Evolutionary conservation across 495 filamentous ascomycete genomes (phyloP).

Genomic region (Podospora pseudopauciseta): DNA sequence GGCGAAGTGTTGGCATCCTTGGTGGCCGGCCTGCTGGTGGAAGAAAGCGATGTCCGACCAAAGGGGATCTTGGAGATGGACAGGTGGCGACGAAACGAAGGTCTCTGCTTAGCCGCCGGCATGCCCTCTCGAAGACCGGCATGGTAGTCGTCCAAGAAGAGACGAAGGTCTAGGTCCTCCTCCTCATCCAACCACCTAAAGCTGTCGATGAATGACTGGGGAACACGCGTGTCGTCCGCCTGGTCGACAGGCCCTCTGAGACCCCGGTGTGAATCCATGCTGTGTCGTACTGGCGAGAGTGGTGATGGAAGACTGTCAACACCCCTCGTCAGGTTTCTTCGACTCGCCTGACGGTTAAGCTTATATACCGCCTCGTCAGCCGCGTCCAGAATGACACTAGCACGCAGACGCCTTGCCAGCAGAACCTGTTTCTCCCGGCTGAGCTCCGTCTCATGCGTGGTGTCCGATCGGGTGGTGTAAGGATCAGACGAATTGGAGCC

Average conservation of each 20-base stretch:
- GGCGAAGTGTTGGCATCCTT: slow-evolving; percentile 34
- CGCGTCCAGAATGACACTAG: slow-evolving; percentile 64
- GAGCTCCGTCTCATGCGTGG: slow-evolving; percentile 51
- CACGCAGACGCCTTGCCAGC: slow-evolving; percentile 53
- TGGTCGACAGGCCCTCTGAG: slow-evolving; percentile 34
- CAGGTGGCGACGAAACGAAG: slow-evolving; percentile 51
- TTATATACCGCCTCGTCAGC: slow-evolving; percentile 64
- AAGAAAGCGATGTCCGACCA: slow-evolving; percentile 45
- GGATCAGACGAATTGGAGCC: slow-evolving; percentile 62
- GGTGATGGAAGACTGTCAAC: slow-evolving; percentile 27
- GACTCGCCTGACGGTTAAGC: slow-evolving; percentile 42
- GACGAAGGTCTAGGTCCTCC: slow-evolving; percentile 66
- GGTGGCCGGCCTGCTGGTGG: slow-evolving; percentile 38
- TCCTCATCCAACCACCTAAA: slow-evolving; percentile 81
- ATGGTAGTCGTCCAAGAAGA: slow-evolving; percentile 55
- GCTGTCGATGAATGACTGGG: slow-evolving; percentile 56
- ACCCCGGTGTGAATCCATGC: slow-evolving; percentile 37
- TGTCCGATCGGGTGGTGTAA: slow-evolving; percentile 66
- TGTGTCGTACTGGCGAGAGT: slow-evolving; percentile 27
- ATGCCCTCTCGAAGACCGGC: slow-evolving; percentile 43
- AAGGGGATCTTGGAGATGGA: slow-evolving; percentile 55
- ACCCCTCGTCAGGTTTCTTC: slow-evolving; percentile 31
- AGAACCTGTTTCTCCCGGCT: slow-evolving; percentile 67
- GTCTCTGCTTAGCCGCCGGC: slow-evolving; percentile 40
- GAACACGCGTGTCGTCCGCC: slow-evolving; percentile 38